Percentiles rank a stretch among this genome's conserved stretches.
Evolutionary conservation across 768 basidiomycete genomes (phyloP).

Genomic region (Tulasnella sp.): DNA sequence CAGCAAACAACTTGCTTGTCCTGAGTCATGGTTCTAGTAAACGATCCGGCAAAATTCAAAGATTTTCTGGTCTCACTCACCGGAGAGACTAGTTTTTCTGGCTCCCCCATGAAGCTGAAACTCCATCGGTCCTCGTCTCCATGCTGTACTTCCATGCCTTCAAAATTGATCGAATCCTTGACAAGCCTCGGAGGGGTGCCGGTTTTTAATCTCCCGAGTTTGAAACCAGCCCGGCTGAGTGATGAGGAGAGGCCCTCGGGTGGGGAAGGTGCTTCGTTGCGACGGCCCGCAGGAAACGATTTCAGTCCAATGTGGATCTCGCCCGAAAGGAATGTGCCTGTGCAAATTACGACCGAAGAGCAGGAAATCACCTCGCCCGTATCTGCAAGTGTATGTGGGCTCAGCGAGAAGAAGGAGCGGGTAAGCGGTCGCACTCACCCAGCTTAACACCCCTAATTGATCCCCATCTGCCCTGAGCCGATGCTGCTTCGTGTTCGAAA

Average conservation of each 20-base stretch:
- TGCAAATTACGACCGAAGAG: constrained; percentile 80
- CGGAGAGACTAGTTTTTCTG: constrained; percentile 41
- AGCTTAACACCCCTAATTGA: constrained; percentile 62
- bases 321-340: constrained; percentile 86
- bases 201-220: constrained; percentile 72
- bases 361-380: constrained; percentile 70
- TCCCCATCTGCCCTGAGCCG: constrained; percentile 30
- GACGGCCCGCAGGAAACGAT: constrained; percentile 65
- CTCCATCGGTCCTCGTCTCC: constrained; percentile 64
- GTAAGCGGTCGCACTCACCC: constrained; percentile 40
- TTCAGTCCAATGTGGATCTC: constrained; percentile 73
- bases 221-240: constrained; percentile 68
- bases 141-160: constrained; percentile 54
- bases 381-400: constrained; percentile 43
- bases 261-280: constrained; percentile 59
- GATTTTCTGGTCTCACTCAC: not conserved
- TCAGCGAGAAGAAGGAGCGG: not conserved
- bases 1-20: constrained; percentile 69
- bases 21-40: constrained; percentile 41
- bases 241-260: constrained; percentile 70
- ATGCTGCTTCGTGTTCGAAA: constrained; percentile 45
- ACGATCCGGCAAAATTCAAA: not conserved
- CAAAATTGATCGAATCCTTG: constrained; percentile 65
- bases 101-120: constrained; percentile 70
- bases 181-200: constrained; percentile 82